A percentile compares a stretch with the other conserved stretches of the same genome.
These are phyloP conservation scores for Dactylorhiza incarnata DNA, from an alignment of 106 monocot species.

Conservation along the genomic window DNA sequence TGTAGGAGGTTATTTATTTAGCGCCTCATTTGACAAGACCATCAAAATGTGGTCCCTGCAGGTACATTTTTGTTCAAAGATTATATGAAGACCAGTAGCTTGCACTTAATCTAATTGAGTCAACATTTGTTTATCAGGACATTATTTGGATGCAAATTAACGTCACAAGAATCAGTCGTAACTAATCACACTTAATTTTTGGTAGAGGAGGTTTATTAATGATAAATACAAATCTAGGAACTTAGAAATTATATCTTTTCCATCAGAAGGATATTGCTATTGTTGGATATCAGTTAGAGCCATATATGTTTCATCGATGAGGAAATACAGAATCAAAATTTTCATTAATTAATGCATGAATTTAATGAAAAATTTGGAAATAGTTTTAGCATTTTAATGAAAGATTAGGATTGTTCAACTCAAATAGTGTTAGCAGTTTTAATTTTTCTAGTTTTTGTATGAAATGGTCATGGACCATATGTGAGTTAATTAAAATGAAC, in stretches of 20 bases:
- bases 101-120: background rate
- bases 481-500: background rate
- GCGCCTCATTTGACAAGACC: slow-evolving; percentile 89
- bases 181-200: background rate
- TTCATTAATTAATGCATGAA: no score
- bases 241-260: no score
- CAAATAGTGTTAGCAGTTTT: background rate
- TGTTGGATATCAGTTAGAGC: no score
- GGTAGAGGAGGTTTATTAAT: background rate
- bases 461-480: background rate
- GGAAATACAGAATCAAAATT: no score
- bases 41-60: slow-evolving; percentile 85
- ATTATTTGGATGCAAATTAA: background rate
- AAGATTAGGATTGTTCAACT: background rate
- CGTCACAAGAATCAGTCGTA: slow-evolving; percentile 1
- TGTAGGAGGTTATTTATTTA: slow-evolving; percentile 87
- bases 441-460: background rate
- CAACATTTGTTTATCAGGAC: background rate
- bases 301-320: no score
- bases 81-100: background rate
- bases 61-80: slow-evolving; percentile 43
- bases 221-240: background rate
- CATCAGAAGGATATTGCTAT: no score
- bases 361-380: background rate
- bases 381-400: background rate